Evolutionary conservation across 2,329 filamentous ascomycete species (phyloP), one percentile per base, ranked within the genome.

Genomic region (Xylariaceae sp.): DNA sequence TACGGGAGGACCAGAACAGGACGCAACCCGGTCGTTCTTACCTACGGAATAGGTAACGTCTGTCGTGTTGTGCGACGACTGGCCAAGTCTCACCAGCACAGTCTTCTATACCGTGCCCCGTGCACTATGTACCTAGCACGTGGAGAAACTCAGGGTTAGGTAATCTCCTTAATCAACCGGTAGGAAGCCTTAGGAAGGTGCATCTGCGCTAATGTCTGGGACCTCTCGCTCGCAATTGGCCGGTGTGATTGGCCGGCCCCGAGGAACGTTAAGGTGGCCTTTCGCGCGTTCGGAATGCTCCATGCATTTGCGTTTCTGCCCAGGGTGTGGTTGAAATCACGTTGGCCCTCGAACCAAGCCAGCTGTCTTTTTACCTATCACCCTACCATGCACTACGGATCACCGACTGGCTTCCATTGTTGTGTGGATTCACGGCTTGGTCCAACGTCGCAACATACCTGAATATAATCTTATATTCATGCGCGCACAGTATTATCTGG

Each of bases 201-300:
- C 23, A 5, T 23, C 23, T 23, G 23, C 23, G 23, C 23, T 23
- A 23, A 23, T 23, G 23, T 35, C 39, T 39, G 37, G 47, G 41
- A 48, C 35, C 35, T n/a, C 9, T 8, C 57, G 55, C 62, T 55
- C 44, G 34, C 56, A 63, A 64, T 64, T 64, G 62, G 61, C 49
- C 44, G 13, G 56, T 23, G 35, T 61, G 61, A 64, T 63, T 65
- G 59, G 61, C 44, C 47, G 13, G 57, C 53, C 53, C 57, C 51
- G 57, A 55, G 17, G 57, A 69, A 68, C 63, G 67, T 59, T 64
- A 69, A 70, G 66, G 68, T 70, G 68, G 68, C 68, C 68, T 70
- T 69, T 70, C 64, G 61, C 17, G 53, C 56, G 13, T 48, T 48
- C 23, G 23, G 23, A 23, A 23, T 23, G 17, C 47, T 49, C 23